A percentile compares a stretch with the other conserved stretches of the same genome.
phyloP scores from a whole-genome alignment of 1,139 yeast genomes.

The Wickerhamomyces sp. region DNA sequence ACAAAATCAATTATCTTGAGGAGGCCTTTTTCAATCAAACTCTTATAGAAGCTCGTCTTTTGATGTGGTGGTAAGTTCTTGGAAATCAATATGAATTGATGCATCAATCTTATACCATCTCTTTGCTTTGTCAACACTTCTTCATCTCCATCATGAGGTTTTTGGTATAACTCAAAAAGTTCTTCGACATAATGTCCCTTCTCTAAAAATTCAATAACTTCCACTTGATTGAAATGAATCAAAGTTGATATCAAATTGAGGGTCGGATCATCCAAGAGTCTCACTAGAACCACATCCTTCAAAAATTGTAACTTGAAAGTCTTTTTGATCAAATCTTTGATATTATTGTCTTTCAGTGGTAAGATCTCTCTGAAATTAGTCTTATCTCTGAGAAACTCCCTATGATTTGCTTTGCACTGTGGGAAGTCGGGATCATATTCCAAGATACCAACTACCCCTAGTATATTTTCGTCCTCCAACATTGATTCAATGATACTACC shows the following conservation, averaged over 20 bases:
- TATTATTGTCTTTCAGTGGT: conserved; percentile 48
- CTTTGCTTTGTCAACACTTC: conserved; percentile 33
- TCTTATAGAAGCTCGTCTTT: conserved; percentile 59
- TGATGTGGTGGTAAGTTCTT: conserved; percentile 64
- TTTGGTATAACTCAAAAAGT: conserved; percentile 54
- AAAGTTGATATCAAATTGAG: conserved; percentile 58
- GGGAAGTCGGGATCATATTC: conserved; percentile 93
- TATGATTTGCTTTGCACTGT: conserved; percentile 68
- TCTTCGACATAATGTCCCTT: conserved; percentile 43
- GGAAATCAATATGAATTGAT: conserved; percentile 75
- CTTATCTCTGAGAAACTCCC: conserved; percentile 55
- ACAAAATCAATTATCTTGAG: conserved; percentile 71
- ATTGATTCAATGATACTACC: conserved; percentile 60
- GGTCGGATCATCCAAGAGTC: conserved; percentile 77
- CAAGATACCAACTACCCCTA: conserved; percentile 72
- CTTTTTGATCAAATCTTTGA: conserved; percentile 56
- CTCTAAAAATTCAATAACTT: conserved; percentile 63
- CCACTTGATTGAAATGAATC: conserved; percentile 65
- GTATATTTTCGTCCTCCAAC: conserved; percentile 54
- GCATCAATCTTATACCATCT: conserved; percentile 74
- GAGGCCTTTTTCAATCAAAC: conserved; percentile 64
- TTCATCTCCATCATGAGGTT: conserved; percentile 7
- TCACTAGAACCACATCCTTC: conserved; percentile 79
- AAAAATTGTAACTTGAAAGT: conserved; percentile 76
- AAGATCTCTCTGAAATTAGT: conserved; percentile 67